Base-by-base conservation (phyloP, 495 filamentous ascomycete genomes). In the Aspergillus carlsbadensis region DNA sequence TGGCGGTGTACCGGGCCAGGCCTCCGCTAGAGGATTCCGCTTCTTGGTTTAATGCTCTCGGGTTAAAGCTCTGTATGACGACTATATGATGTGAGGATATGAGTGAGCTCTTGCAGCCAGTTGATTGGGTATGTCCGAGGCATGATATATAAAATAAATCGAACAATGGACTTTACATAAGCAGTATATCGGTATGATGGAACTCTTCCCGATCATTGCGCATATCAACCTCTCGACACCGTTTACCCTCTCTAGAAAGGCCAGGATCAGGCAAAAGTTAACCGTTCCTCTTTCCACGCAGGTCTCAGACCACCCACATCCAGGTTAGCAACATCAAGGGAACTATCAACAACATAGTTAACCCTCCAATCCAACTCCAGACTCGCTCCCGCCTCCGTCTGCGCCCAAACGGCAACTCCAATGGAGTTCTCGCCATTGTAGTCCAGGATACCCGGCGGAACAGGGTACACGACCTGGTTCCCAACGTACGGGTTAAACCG, bases 1-100 rank as follows among this genome's bases (percentile, higher is more conserved):
- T 35, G 60, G 66, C 5, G 66, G 59, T 55, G 66, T 81, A 10
- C 80, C 82, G 1, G 81, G 81, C 1, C 75, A 81, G 49, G 84
- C 81, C 14, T 78, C 73, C 10, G 63, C 74, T 47, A 79, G 83
- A 61, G 85, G 84, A 3, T 90, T 89, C 65, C 75, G 87, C 46
- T 89, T 87, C 62, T 56, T 74, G 63, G 64, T 70, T 53, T 72
- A 60, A 45, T 6, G 5, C 11, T 18, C 3, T 29, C 4, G 8
- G 8, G 4, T 29, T 29, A 29, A 8, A 8, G n/a, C n/a, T n/a
- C n/a, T 29, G 8, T 29, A 29, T 29, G 8, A 29, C 26, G 26
- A 29, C 4, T 29, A 29, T 29, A 29, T 29, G 26, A 29, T 29
- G 26, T 29, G 4, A 29, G 26, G 8, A 29, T 29, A 29, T 29